A percentile compares a stretch with the other conserved stretches of the same genome.
Conservation (phyloP, 2,329 filamentous ascomycete genomes). For the Cercospora beticola region DNA sequence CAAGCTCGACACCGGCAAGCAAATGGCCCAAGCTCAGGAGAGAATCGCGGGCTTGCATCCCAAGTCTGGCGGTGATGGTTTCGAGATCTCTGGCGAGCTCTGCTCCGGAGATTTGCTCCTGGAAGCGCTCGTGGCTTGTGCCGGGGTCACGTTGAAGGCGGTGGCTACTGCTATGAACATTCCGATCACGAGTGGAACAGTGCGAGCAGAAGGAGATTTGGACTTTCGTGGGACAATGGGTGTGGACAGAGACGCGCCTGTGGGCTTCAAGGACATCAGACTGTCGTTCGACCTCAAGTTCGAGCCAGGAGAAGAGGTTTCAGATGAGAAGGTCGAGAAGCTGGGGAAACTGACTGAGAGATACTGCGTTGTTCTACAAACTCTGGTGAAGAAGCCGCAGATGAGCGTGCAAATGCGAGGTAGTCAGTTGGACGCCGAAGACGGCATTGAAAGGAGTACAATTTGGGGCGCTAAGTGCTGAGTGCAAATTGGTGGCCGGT, state of each 20-base stretch:
- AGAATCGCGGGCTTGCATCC: constrained; percentile 51
- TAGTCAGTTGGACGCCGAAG: constrained; percentile 29
- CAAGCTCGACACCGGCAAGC: constrained; percentile 46
- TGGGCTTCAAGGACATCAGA: constrained; percentile 50
- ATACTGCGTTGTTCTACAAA: constrained; percentile 51
- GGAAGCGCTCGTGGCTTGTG: constrained; percentile 52
- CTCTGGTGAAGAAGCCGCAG: constrained; percentile 40
- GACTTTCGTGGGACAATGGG: constrained; percentile 53
- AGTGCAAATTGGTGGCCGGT: constrained; percentile 16
- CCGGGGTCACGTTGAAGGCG: constrained; percentile 53
- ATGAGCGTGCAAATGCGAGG: constrained; percentile 38
- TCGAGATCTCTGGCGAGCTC: constrained; percentile 48
- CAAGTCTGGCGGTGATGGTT: constrained; percentile 48
- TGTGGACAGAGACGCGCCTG: constrained; percentile 48
- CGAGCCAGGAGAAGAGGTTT: constrained; percentile 39
- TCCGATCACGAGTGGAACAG: constrained; percentile 44
- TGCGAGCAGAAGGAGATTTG: constrained; percentile 49
- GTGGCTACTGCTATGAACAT: constrained; percentile 51
- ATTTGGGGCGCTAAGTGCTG: constrained; percentile 24
- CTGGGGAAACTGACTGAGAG: constrained; percentile 51
- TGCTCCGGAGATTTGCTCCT: constrained; percentile 54
- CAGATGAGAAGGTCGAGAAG: constrained; percentile 46
- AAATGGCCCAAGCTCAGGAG: constrained; percentile 43
- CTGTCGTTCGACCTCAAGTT: constrained; percentile 48
- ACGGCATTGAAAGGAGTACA: constrained; percentile 33